phyloP scores from a whole-genome alignment of 2,329 filamentous ascomycete genomes.

The Trichocomaceae sp. region DNA sequence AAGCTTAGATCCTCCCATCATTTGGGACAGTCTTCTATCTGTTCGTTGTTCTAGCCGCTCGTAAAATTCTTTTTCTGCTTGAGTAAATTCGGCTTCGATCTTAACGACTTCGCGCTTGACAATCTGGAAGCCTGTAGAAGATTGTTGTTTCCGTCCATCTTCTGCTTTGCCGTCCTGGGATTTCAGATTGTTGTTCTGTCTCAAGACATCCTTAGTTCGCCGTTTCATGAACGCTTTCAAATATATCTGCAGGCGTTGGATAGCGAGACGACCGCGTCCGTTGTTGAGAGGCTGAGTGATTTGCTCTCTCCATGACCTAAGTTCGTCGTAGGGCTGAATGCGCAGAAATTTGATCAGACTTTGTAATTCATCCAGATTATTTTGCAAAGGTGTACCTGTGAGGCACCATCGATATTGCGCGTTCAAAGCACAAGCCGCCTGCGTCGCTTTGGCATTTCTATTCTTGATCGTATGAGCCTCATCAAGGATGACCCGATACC shows the following conservation, averaged over 20 bases:
- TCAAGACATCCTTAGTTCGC: conserved; percentile 95
- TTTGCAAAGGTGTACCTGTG: conserved; percentile 95
- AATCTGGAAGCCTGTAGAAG: conserved; percentile 72
- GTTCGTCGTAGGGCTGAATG: conserved; percentile 83
- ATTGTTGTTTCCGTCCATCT: conserved; percentile 46
- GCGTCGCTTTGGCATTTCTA: conserved; percentile 88
- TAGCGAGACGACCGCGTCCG: conserved; percentile 80
- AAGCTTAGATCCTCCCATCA: conserved; percentile 72
- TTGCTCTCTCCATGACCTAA: conserved; percentile 81
- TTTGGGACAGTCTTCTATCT: conserved; percentile 76
- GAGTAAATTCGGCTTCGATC: conserved; percentile 69
- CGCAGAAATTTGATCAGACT: conserved; percentile 87
- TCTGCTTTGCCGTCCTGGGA: conserved; percentile 53
- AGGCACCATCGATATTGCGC: conserved; percentile 93
- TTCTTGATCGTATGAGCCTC: conserved; percentile 99
- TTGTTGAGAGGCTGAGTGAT: conserved; percentile 88
- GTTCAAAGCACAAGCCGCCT: conserved; percentile 78
- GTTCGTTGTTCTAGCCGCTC: conserved; percentile 74
- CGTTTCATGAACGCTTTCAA: conserved; percentile 96
- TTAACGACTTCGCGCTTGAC: conserved; percentile 84
- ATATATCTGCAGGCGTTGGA: conserved; percentile 75
- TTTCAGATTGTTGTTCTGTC: conserved; percentile 73
- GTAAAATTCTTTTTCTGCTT: conserved; percentile 79
- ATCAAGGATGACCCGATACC: conserved; percentile 93
- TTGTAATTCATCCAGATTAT: conserved; percentile 93